Conservation (phyloP, 768 basidiomycete genomes). For the Strobilomyces echinocephalus region DNA sequence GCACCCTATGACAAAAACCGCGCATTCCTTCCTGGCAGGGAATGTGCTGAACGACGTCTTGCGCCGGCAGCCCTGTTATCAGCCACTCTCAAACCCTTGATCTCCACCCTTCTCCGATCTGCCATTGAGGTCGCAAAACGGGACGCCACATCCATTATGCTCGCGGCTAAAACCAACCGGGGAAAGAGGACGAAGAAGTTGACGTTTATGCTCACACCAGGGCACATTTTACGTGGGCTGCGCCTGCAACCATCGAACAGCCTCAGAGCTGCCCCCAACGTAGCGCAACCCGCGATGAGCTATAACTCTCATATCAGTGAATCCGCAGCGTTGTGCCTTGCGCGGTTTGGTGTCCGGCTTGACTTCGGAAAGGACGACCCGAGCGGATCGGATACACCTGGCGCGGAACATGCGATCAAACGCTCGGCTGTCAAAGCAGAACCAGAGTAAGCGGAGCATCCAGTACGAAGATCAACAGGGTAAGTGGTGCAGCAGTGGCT, state of each 20-base stretch:
- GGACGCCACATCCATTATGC: slow-evolving; percentile 26
- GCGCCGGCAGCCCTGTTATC: slow-evolving; percentile 37
- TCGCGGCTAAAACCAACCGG: slow-evolving; percentile 15
- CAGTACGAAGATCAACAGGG: not conserved
- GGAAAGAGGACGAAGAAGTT: slow-evolving; percentile 22
- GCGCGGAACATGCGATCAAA: not conserved
- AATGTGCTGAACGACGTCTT: slow-evolving; percentile 23
- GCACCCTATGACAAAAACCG: slow-evolving; percentile 4
- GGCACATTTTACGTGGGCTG: slow-evolving; percentile 39
- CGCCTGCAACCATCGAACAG: slow-evolving; percentile 8
- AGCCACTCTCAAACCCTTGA: slow-evolving; percentile 28
- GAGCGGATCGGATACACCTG: not conserved
- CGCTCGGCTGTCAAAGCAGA: slow-evolving; percentile 8
- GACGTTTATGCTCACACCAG: slow-evolving; percentile 33
- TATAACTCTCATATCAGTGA: slow-evolving; percentile 11
- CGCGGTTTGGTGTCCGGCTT: slow-evolving; percentile 28
- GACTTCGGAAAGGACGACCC: slow-evolving; percentile 15
- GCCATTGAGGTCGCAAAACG: slow-evolving; percentile 31
- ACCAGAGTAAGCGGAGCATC: not conserved
- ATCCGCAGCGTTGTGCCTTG: slow-evolving; percentile 26
- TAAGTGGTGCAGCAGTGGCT: not conserved
- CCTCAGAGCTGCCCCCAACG: not conserved
- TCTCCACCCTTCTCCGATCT: slow-evolving; percentile 31
- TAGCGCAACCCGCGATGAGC: not conserved
- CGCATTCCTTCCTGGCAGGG: slow-evolving; percentile 11